Conservation (phyloP, 768 basidiomycete species). For the Russula brevipes region DNA sequence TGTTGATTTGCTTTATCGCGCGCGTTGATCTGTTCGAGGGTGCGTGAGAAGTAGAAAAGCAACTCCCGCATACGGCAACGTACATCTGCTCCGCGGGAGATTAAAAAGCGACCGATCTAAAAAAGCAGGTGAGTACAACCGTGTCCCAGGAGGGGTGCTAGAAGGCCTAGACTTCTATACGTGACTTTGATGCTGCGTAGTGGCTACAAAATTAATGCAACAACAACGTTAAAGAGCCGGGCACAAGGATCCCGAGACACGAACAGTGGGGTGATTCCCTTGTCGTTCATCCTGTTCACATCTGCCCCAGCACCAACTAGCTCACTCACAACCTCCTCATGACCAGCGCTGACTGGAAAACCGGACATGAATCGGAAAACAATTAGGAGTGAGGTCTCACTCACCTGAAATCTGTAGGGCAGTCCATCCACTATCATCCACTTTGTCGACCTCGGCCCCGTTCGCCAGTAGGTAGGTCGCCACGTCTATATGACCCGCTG, state of each 20-base stretch:
- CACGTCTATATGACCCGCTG: slow-evolving; percentile 65
- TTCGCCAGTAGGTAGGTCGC: slow-evolving; percentile 63
- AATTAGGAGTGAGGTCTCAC: slow-evolving; percentile 10
- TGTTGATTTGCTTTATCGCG: slow-evolving; percentile 90
- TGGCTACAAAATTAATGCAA: slow-evolving; percentile 47
- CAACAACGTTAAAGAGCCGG: slow-evolving; percentile 2
- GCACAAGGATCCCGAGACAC: slow-evolving; percentile 29
- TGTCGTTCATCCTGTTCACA: slow-evolving; percentile 73
- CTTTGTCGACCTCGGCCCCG: slow-evolving; percentile 60
- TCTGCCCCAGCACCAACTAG: slow-evolving; percentile 80
- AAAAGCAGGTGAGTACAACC: slow-evolving; percentile 15
- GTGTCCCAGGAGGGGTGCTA: neutral
- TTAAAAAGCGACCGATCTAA: slow-evolving; percentile 83
- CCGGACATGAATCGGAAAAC: slow-evolving; percentile 5
- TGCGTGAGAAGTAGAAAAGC: slow-evolving; percentile 32
- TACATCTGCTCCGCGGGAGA: slow-evolving; percentile 88
- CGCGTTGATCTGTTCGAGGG: slow-evolving; percentile 72
- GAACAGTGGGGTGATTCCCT: slow-evolving; percentile 80
- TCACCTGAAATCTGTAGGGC: slow-evolving; percentile 75
- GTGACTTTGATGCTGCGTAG: slow-evolving; percentile 90
- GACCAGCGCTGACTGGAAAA: slow-evolving; percentile 70
- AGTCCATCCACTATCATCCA: slow-evolving; percentile 69
- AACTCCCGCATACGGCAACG: slow-evolving; percentile 34
- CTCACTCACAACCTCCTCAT: slow-evolving; percentile 67
- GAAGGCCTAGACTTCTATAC: slow-evolving; percentile 54